Conservation (phyloP, 176 grass and related monocot genomes). For the Chloris gayana region DNA sequence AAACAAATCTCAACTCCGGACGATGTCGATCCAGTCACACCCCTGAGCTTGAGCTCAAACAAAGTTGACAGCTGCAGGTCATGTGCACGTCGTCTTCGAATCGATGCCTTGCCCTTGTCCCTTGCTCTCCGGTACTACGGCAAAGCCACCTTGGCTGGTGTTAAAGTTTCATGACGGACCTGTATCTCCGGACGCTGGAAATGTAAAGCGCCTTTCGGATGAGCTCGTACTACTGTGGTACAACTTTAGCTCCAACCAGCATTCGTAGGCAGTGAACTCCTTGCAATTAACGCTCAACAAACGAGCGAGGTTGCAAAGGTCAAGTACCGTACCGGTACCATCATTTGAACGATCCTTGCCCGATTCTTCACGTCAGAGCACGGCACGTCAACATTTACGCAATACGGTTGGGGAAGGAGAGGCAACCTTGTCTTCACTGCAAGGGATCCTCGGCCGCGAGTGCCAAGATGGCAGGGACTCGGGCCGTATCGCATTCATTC, state of each 20-base stretch:
- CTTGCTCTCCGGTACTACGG: neutral
- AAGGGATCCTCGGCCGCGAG: slow-evolving; percentile 1
- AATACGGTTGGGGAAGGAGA: neutral
- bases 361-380: slow-evolving; percentile 38
- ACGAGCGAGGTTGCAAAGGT: neutral
- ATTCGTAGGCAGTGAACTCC: neutral
- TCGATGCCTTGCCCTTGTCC: neutral
- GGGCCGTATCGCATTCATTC: neutral
- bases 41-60: slow-evolving; percentile 20
- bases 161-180: neutral
- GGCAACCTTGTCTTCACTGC: slow-evolving; percentile 33
- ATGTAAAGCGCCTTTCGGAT: neutral
- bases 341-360: slow-evolving; percentile 25
- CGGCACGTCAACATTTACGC: slow-evolving; percentile 32
- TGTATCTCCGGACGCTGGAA: neutral
- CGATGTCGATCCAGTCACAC: slow-evolving; percentile 10
- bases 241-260: neutral
- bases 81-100: slow-evolving; percentile 25
- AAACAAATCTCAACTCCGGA: slow-evolving; percentile 44
- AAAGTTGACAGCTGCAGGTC: slow-evolving; percentile 48
- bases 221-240: neutral
- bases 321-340: neutral
- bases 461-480: slow-evolving; percentile 12
- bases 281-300: neutral
- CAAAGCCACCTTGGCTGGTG: neutral